These are phyloP conservation scores for Eutypella sp. DNA, from an alignment of 2,329 filamentous ascomycete species.

Conservation along the genomic window DNA sequence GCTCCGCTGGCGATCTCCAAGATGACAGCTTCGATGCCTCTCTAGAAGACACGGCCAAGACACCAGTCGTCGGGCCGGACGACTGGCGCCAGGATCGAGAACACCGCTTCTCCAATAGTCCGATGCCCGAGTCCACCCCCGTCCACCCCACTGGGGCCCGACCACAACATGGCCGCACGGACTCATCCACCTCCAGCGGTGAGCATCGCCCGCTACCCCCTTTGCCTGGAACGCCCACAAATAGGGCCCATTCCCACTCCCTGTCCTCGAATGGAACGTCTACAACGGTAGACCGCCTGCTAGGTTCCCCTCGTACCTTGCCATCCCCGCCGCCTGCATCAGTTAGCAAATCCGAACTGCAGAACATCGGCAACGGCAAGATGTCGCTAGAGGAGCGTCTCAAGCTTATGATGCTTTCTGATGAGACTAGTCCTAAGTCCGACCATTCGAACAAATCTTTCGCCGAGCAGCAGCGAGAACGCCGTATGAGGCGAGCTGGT, in stretches of 20 bases:
- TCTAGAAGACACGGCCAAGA: conserved; percentile 93
- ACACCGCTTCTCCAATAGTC: conserved; percentile 68
- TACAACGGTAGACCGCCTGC: conserved; percentile 67
- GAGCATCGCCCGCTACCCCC: conserved; percentile 84
- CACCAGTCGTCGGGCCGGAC: conserved; percentile 93
- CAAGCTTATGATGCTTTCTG: conserved; percentile 81
- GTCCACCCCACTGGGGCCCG: conserved; percentile 42
- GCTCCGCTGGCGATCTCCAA: conserved; percentile 54
- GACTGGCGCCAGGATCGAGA: conserved; percentile 83
- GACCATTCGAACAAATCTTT: conserved; percentile 42
- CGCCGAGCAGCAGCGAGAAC: conserved; percentile 62
- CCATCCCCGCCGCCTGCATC: conserved; percentile 69
- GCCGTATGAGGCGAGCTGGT: conserved; percentile 60
- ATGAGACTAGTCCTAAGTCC: conserved; percentile 40
- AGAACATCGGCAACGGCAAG: conserved; percentile 66
- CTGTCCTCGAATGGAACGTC: conserved; percentile 61
- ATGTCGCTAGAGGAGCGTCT: conserved; percentile 85
- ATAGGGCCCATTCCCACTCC: conserved; percentile 39
- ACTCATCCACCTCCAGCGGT: conserved; percentile 71
- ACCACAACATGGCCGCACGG: conserved; percentile 57
- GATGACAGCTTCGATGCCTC: conserved; percentile 96
- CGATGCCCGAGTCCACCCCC: conserved; percentile 53
- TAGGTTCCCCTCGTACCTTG: conserved; percentile 61
- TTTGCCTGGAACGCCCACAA: conserved; percentile 59
- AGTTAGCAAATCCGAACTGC: conserved; percentile 70